phyloP scores from a whole-genome alignment of 2,329 filamentous ascomycete genomes.

The Aspergillus ochraceoroseus region DNA sequence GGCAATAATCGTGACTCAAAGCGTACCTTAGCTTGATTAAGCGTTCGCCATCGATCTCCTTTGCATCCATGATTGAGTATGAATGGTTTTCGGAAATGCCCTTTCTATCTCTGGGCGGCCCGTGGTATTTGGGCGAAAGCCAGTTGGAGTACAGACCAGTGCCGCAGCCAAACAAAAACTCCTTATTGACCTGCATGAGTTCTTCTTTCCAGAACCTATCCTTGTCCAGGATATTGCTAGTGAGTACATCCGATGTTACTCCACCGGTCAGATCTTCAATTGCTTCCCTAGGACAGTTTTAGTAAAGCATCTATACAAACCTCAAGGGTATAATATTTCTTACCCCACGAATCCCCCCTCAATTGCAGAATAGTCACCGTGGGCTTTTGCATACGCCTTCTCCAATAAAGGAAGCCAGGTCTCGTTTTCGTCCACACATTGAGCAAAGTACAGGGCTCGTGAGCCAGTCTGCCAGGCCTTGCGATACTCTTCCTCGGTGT shows the following conservation, averaged over 20 bases:
- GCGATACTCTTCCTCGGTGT: conserved; percentile 66
- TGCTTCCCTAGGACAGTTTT: conserved; percentile 43
- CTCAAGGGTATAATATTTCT: conserved; percentile 7
- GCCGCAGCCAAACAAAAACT: conserved; percentile 56
- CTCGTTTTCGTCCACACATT: conserved; percentile 18
- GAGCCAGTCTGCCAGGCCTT: conserved; percentile 70
- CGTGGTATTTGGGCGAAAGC: conserved; percentile 35
- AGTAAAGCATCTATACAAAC: not conserved
- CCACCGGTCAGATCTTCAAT: conserved; percentile 57
- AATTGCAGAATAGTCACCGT: conserved; percentile 72
- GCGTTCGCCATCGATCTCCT: conserved; percentile 58
- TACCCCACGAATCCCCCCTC: conserved; percentile 66
- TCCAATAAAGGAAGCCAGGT: conserved; percentile 19
- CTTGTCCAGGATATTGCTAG: conserved; percentile 54
- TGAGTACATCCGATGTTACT: conserved; percentile 45
- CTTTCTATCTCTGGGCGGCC: conserved; percentile 38
- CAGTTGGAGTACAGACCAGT: conserved; percentile 47
- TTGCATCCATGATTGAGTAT: conserved; percentile 56
- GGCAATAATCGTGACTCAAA: not conserved
- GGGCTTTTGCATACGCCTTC: conserved; percentile 54
- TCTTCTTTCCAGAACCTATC: conserved; percentile 81
- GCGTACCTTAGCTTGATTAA: conserved; percentile 57
- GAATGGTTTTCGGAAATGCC: conserved; percentile 50
- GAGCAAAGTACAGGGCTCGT: conserved; percentile 52
- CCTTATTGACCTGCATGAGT: conserved; percentile 71